Percentiles rank a stretch among this genome's conserved stretches.
phyloP scores from a whole-genome alignment of 2,329 filamentous ascomycete species.

The Aspergillus tubingensis region DNA sequence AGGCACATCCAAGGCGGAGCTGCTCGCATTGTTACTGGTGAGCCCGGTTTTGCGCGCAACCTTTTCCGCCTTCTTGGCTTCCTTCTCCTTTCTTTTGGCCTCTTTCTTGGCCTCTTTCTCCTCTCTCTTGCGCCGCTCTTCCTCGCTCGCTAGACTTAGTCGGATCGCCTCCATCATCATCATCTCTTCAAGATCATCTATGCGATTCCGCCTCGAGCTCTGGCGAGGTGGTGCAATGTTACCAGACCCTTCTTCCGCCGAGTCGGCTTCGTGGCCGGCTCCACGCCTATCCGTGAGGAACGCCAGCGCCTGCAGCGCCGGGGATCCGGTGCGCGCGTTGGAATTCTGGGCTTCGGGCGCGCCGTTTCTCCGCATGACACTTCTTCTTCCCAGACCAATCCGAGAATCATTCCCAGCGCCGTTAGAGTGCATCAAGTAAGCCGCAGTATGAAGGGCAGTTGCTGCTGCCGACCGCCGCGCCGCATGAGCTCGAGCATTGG shows the following conservation, averaged over 20 bases:
- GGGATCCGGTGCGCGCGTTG: constrained; percentile 38
- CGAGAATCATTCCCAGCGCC: constrained; percentile 47
- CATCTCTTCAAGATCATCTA: constrained; percentile 92
- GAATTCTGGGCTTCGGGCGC: constrained; percentile 36
- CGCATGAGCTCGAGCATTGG: constrained; percentile 79
- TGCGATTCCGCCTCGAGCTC: constrained; percentile 61
- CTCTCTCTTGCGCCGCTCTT: constrained; percentile 83
- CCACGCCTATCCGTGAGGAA: constrained; percentile 48
- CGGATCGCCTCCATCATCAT: constrained; percentile 99
- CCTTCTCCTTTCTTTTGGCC: constrained; percentile 81
- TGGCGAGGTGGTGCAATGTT: constrained; percentile 47
- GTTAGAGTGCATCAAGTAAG: constrained; percentile 76
- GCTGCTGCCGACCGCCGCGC: constrained; percentile 86
- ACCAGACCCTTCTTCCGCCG: constrained; percentile 36
- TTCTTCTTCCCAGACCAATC: constrained; percentile 59
- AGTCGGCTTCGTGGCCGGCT: constrained; percentile 37
- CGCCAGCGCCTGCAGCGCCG: constrained; percentile 49
- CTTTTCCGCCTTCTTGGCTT: constrained; percentile 73
- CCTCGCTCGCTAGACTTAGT: constrained; percentile 85
- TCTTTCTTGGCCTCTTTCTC: constrained; percentile 81
- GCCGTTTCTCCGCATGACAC: constrained; percentile 47
- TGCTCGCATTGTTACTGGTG: constrained; percentile 60
- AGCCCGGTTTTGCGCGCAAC: constrained; percentile 65
- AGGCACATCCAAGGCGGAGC: constrained; percentile 57
- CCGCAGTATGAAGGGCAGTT: constrained; percentile 90